Evolutionary conservation across 305 asterid species (phyloP).

Genomic region (Salvia sclarea): DNA sequence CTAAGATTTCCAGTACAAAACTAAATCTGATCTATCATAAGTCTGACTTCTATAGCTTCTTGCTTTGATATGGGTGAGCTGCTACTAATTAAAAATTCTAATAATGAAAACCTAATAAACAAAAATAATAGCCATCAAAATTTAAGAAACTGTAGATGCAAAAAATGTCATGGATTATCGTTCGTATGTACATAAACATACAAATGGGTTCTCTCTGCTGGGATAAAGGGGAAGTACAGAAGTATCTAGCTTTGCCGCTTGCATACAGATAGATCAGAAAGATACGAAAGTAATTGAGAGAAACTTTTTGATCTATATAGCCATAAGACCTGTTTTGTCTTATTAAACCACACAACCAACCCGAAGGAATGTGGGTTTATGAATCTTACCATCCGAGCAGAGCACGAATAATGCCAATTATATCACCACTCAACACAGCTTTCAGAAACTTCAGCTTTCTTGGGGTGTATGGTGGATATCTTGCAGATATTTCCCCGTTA

Average conservation of each 20-base stretch:
- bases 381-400: constrained; percentile 53
- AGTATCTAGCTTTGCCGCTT: constrained; percentile 18
- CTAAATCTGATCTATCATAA: not conserved
- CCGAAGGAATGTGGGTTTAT: not conserved
- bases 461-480: constrained; percentile 77
- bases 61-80: not conserved
- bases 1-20: not conserved
- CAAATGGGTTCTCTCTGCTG: constrained; percentile 9
- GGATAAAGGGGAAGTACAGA: not conserved
- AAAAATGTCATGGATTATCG: not conserved
- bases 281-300: constrained; percentile 1
- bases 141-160: not conserved
- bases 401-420: constrained; percentile 55
- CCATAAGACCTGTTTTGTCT: constrained; percentile 5
- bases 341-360: constrained; percentile 12
- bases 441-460: constrained; percentile 54
- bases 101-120: not conserved
- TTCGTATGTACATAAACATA: constrained; percentile 10
- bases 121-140: not conserved
- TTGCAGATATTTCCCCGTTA: constrained; percentile 58
- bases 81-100: not conserved
- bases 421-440: constrained; percentile 59
- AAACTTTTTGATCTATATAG: constrained; percentile 6
- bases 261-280: constrained; percentile 20
- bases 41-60: not conserved